A percentile compares a stretch with the other conserved stretches of the same genome.
phyloP scores from a whole-genome alignment of 495 filamentous ascomycete genomes.

The Penicillium simplicissimum region DNA sequence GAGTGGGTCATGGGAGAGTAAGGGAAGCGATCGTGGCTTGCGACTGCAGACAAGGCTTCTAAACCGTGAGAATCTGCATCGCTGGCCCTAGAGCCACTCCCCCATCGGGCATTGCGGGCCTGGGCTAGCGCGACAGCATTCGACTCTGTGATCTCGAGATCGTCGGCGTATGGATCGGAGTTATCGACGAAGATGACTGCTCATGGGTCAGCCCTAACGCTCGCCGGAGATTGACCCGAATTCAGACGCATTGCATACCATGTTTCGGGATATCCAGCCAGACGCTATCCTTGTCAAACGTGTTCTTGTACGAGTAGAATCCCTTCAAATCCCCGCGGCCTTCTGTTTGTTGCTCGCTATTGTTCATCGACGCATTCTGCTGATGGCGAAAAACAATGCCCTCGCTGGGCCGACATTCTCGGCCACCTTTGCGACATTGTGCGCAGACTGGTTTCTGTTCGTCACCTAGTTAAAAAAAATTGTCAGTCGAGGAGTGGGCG shows the following conservation, averaged over 20 bases:
- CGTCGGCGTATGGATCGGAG: conserved; percentile 62
- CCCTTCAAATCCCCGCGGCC: conserved; percentile 53
- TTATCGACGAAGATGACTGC: conserved; percentile 66
- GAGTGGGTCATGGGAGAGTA: conserved; percentile 37
- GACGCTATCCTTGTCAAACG: conserved; percentile 59
- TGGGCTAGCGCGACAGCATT: conserved; percentile 35
- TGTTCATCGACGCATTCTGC: conserved; percentile 73
- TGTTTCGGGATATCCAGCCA: conserved; percentile 67
- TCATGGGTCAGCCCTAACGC: conserved; percentile 2
- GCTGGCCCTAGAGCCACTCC: conserved; percentile 29
- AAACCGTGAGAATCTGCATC: conserved; percentile 52
- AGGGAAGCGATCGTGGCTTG: conserved; percentile 50
- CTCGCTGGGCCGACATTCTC: conserved; percentile 62
- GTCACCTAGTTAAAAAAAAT: conserved; percentile 36
- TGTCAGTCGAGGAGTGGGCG: conserved; percentile 14
- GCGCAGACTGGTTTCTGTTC: conserved; percentile 59
- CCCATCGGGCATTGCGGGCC: conserved; percentile 35
- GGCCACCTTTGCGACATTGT: conserved; percentile 59
- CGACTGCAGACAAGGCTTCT: conserved; percentile 58
- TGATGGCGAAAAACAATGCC: conserved; percentile 70
- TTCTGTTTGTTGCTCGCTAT: conserved; percentile 37
- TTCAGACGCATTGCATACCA: conserved; percentile 27
- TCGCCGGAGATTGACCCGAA: neutral
- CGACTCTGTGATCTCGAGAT: conserved; percentile 41
- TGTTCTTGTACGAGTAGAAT: conserved; percentile 72